Conservation (phyloP, 805 yeast genomes). For the Priceomyces melissophilus region DNA sequence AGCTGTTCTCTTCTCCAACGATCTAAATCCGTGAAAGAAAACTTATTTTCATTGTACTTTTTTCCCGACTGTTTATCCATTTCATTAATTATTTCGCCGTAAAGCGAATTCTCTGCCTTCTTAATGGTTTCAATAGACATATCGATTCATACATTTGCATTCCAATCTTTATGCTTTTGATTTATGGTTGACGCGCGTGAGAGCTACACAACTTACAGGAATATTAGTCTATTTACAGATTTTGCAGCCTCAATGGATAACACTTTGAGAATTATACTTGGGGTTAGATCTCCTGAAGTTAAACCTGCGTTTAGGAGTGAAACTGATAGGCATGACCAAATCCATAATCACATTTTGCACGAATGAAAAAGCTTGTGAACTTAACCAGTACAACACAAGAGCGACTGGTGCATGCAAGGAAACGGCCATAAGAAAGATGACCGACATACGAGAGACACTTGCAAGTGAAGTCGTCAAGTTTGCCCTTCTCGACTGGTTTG, state of each 20-base stretch:
- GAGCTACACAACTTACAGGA: too few species aligned
- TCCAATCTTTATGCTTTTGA: too few species aligned
- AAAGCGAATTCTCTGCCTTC: slow-evolving; percentile 22
- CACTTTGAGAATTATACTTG: slow-evolving; percentile 7
- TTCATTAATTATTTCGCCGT: slow-evolving; percentile 23
- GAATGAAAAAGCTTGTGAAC: slow-evolving; percentile 76
- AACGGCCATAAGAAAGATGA: slow-evolving; percentile 77
- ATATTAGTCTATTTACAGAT: not conserved
- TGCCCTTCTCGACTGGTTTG: slow-evolving; percentile 45
- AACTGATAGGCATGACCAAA: slow-evolving; percentile 55
- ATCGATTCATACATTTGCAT: too few species aligned
- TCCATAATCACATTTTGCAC: slow-evolving; percentile 74
- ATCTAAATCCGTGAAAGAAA: slow-evolving; percentile 34
- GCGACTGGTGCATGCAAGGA: slow-evolving; percentile 86
- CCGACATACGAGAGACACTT: slow-evolving; percentile 69
- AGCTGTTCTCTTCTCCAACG: slow-evolving; percentile 31
- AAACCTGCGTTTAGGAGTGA: slow-evolving; percentile 41
- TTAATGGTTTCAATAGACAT: slow-evolving; percentile 6
- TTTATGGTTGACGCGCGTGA: too few species aligned
- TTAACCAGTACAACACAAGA: slow-evolving; percentile 82
- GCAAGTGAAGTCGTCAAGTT: slow-evolving; percentile 62
- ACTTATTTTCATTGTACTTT: slow-evolving; percentile 19
- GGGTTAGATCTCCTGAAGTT: slow-evolving; percentile 12
- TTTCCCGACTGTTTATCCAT: slow-evolving; percentile 24
- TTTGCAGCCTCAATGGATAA: slow-evolving; percentile 2